phyloP scores from a whole-genome alignment of 306 rosid species.

The Biancaea sappan region DNA sequence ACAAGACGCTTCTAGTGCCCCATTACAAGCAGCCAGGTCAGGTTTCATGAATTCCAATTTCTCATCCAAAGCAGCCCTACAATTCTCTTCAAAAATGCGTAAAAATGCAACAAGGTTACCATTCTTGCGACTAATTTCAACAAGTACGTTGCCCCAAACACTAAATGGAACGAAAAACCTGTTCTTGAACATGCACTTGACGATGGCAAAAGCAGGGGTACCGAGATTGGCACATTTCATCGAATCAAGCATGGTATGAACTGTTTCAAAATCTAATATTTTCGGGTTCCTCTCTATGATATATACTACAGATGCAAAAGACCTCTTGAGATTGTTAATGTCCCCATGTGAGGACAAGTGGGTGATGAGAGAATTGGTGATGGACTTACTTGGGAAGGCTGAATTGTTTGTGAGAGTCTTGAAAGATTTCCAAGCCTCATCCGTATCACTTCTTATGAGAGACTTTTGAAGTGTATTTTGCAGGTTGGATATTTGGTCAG shows the following conservation, averaged over 20 bases:
- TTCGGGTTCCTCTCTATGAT: slow-evolving; percentile 63
- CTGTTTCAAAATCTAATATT: slow-evolving; percentile 48
- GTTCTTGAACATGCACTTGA: slow-evolving; percentile 67
- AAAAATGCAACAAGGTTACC: slow-evolving; percentile 60
- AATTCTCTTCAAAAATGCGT: slow-evolving; percentile 69
- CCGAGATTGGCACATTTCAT: slow-evolving; percentile 71
- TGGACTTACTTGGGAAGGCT: slow-evolving; percentile 70
- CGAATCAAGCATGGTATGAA: slow-evolving; percentile 54
- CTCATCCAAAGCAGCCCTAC: slow-evolving; percentile 76
- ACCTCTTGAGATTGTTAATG: slow-evolving; percentile 74
- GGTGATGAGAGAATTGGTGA: slow-evolving; percentile 69
- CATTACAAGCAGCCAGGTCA: slow-evolving; percentile 79
- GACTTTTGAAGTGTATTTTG: slow-evolving; percentile 74
- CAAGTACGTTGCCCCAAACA: slow-evolving; percentile 70
- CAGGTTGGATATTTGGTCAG: slow-evolving; percentile 43
- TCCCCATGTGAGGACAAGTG: slow-evolving; percentile 72
- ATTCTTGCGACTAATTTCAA: slow-evolving; percentile 59
- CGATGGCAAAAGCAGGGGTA: slow-evolving; percentile 82
- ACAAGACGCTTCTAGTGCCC: slow-evolving; percentile 85
- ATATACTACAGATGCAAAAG: slow-evolving; percentile 70
- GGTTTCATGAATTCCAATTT: slow-evolving; percentile 71
- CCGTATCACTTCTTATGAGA: slow-evolving; percentile 54
- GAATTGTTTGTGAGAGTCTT: slow-evolving; percentile 68
- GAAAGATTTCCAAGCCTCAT: slow-evolving; percentile 91
- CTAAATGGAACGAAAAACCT: slow-evolving; percentile 68